Evolutionary conservation across 306 rosid species (phyloP), one percentile per base, ranked within the genome.

Genomic region (Sphenostylis stenocarpa): DNA sequence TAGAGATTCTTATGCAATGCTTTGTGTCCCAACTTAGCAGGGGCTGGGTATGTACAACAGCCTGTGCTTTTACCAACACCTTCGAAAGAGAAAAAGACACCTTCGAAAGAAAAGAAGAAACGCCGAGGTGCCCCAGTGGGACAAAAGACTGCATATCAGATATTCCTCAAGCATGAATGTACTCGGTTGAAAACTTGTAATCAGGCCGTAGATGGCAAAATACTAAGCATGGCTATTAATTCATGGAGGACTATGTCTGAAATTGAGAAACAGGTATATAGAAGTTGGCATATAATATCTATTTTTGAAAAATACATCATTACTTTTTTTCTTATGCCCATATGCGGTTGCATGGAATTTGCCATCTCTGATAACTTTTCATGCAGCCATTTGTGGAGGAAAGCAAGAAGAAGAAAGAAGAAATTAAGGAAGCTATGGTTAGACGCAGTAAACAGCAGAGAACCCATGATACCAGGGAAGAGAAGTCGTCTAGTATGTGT

Each of bases 121-220:
- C 61, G 75, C 1, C 19, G 45, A 16, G 82, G 84, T 36, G 45
- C 67, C 56, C 71, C 79, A 0, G 10, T 0, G 0, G 67, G 80
- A 47, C 62, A 9, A 11, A 85, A 78, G 60, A 79, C 8, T 71
- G 77, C 80, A 24, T 85, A 85, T 67, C 82, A 85, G 16, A 82
- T 82, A 28, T 85, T 85, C 80, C 28, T 85, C 58, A 85, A 75
- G 80, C 33, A 82, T 3, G 88, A 85, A 79, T 82, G 88, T 53
- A 82, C 86, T 20, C 77, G 86, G 16, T 21, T 82, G 79, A 85
- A 20, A 51, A 49, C 67, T 43, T 66, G 47, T 60, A 15, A 2
- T 21, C 36, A 17, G 24, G 70, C 52, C 41, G 16, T 31, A 14
- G 53, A 24, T 31, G 77, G 86, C 11, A 10, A 57, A 3, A 51